Evolutionary conservation across 1,139 yeast species (phyloP).

Genomic region (Sugiyamaella neomexicana): DNA sequence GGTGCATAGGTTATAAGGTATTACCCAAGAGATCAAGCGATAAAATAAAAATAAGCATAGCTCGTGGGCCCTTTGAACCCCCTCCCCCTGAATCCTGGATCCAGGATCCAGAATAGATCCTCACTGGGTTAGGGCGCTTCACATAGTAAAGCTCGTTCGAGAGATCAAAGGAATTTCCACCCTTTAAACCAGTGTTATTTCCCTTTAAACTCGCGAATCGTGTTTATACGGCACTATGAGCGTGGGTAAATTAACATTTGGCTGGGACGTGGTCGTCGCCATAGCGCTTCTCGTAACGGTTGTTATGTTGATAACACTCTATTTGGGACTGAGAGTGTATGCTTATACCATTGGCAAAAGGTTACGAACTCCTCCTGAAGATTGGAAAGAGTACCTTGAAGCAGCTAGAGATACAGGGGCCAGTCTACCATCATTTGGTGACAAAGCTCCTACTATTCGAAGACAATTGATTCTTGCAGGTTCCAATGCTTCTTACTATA

Average conservation of each 20-base stretch:
- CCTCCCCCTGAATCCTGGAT: too few relatives aligned
- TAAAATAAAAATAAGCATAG: too few relatives aligned
- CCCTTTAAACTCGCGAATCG: background rate
- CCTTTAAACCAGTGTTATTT: too few relatives aligned
- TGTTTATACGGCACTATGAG: background rate
- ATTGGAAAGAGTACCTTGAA: slow-evolving; percentile 33
- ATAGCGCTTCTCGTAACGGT: slow-evolving; percentile 14
- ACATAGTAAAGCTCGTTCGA: too few relatives aligned
- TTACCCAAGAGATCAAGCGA: too few relatives aligned
- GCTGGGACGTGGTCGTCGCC: slow-evolving; percentile 15
- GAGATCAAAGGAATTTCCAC: too few relatives aligned
- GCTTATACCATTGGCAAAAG: slow-evolving; percentile 22
- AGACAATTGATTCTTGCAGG: slow-evolving; percentile 57
- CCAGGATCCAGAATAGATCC: too few relatives aligned
- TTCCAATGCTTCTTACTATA: slow-evolving; percentile 49
- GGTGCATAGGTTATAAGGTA: too few relatives aligned
- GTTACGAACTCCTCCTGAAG: slow-evolving; percentile 37
- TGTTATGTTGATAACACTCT: slow-evolving; percentile 16
- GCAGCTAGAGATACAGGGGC: slow-evolving; percentile 35
- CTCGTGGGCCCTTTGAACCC: too few relatives aligned
- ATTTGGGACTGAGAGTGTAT: slow-evolving; percentile 16
- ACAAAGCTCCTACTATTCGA: slow-evolving; percentile 46
- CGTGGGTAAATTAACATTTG: background rate
- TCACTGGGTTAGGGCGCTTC: slow-evolving; percentile 2
- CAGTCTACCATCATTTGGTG: slow-evolving; percentile 29